Conservation (phyloP, 108 stramenopile species). For the Bacterosira constricta region DNA sequence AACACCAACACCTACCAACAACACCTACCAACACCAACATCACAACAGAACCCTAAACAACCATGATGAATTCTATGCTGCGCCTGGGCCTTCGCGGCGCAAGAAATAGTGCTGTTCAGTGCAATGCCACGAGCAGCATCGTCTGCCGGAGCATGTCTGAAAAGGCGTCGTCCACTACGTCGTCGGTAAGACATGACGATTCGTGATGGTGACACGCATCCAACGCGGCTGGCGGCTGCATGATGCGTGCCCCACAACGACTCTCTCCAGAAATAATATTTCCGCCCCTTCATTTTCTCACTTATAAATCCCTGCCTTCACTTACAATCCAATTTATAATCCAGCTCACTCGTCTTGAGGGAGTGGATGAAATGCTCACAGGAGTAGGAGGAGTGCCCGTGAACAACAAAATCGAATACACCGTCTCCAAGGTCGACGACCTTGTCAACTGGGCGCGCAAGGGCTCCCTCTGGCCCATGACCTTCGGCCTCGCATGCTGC, state of each 20-base stretch:
- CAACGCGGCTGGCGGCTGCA: no score
- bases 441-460: slow-evolving; percentile 99
- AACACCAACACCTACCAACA: no score
- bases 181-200: slow-evolving; percentile 71
- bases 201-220: no score
- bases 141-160: slow-evolving; percentile 68
- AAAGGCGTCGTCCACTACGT: slow-evolving; percentile 71
- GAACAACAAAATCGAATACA: slow-evolving; percentile 94
- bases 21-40: no score
- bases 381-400: slow-evolving; percentile 76
- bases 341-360: slow-evolving; percentile 80
- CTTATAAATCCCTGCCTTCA: no score
- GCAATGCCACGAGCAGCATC: slow-evolving; percentile 17
- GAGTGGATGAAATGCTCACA: slow-evolving; percentile 69
- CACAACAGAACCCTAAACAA: no score
- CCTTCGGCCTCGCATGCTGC: slow-evolving; percentile 99
- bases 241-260: background rate
- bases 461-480: slow-evolving; percentile 99
- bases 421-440: slow-evolving; percentile 97
- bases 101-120: slow-evolving; percentile 9
- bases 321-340: no score
- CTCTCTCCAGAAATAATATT: no score
- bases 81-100: slow-evolving; percentile 19
- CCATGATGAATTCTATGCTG: slow-evolving; percentile 36
- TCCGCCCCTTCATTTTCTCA: background rate